Evolutionary conservation across 192 early-diverging fungal species (phyloP).

Genomic region (Entrophospora sp.): DNA sequence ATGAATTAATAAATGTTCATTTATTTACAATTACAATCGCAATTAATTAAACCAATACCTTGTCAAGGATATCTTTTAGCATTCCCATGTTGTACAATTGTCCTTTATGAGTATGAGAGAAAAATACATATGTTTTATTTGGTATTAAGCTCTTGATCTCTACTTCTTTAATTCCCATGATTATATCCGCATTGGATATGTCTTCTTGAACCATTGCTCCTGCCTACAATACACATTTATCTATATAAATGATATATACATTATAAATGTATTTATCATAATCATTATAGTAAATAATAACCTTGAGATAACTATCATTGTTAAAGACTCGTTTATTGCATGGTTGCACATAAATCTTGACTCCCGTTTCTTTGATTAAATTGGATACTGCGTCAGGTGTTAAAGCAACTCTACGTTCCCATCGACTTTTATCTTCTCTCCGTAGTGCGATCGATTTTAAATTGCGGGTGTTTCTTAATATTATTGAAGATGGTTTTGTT

Average conservation of each 20-base stretch:
- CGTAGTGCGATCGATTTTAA: conserved; percentile 68
- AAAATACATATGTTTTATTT: conserved; percentile 88
- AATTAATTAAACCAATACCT: too few relatives aligned
- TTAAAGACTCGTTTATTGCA: conserved; percentile 85
- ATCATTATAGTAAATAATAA: conserved; percentile 17
- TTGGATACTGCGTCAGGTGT: conserved; percentile 77
- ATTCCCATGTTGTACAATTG: conserved; percentile 90
- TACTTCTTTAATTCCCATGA: conserved; percentile 96
- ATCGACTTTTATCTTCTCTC: conserved; percentile 92
- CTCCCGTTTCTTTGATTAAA: conserved; percentile 77
- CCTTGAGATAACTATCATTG: conserved; percentile 74
- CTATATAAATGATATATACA: background rate
- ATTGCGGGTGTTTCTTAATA: too few relatives aligned
- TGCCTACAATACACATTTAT: conserved; percentile 47
- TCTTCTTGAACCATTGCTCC: conserved; percentile 84
- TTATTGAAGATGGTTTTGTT: too few relatives aligned
- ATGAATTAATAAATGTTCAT: too few relatives aligned
- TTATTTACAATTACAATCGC: too few relatives aligned
- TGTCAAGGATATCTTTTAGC: conserved; percentile 80
- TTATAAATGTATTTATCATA: background rate
- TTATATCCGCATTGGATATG: conserved; percentile 78
- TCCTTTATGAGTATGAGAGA: conserved; percentile 98
- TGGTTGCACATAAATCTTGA: conserved; percentile 84
- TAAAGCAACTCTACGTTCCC: conserved; percentile 91
- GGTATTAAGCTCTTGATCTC: conserved; percentile 71